Evolutionary conservation across 768 basidiomycete species (phyloP), one percentile per base, ranked within the genome.

Genomic region (Tremella yokohamensis): DNA sequence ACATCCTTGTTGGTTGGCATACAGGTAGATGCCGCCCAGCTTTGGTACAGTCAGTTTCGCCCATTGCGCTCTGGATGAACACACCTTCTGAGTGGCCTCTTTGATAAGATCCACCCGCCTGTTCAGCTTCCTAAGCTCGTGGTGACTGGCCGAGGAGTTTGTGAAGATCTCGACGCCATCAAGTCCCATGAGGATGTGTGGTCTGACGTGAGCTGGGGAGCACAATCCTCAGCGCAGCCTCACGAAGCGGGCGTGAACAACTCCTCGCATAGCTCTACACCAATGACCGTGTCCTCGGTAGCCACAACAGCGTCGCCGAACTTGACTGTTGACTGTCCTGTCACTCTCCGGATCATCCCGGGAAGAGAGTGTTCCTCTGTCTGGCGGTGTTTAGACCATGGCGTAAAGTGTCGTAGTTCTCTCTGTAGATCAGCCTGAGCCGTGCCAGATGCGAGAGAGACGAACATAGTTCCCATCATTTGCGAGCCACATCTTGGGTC

Each of bases 401-500:
- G 92, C 1, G 94, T 91, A 69, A 99, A 99, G 75, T 90, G 74
- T 40, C 77, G 51, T 8, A 78, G 60, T 54, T 78, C 77, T 20
- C 77, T 62, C 77, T 78, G 52, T 12, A 13, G 26, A 18, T 26
- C 12, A 56, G 34, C 49, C 11, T 29, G 48, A 58, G n/a, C 56
- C 37, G 50, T 53, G 13, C 18, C 22, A 11, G 13, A 42, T 19
- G 22, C 2, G 16, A 29, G 22, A 22, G 89, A 88, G 79, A 87
- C 77, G 82, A 80, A 65, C 96, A 76, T 99, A 99, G 72, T 98
- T 98, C 2, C 96, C 96, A 68, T 96, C 91, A 72, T 98, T 98
- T 1, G 96, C 96, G 45, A 99, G 81, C 96, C 96, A 99, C 93
- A 99, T 93, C 80, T 98, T 99, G 0, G 96, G 96, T 20, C 96